Conservation (phyloP, 352 stramenopile species). For the Globisporangium parvum region DNA sequence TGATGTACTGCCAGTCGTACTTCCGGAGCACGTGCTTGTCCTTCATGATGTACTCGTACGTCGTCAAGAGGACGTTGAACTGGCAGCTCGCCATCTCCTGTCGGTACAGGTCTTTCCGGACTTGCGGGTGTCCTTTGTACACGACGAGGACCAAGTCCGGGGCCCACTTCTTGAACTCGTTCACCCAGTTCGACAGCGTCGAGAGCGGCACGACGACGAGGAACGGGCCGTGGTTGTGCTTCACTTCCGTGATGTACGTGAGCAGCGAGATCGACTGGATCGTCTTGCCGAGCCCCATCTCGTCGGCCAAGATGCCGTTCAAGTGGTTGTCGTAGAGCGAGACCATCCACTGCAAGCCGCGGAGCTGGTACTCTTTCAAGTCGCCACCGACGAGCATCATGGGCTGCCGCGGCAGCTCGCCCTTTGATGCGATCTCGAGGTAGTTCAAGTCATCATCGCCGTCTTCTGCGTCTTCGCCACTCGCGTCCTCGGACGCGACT, state of each 20-base stretch:
- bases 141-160: conserved; percentile 96
- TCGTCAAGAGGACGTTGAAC: conserved; percentile 92
- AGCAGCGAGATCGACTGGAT: conserved; percentile 85
- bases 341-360: conserved; percentile 99
- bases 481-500: conserved; percentile 6
- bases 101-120: conserved; percentile 75
- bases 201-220: conserved; percentile 97
- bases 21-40: conserved; percentile 87
- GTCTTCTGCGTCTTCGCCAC: conserved; percentile 28
- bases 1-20: conserved; percentile 91
- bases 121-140: conserved; percentile 88
- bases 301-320: conserved; percentile 98
- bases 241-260: conserved; percentile 79
- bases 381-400: conserved; percentile 94
- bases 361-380: conserved; percentile 98
- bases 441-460: conserved; percentile 80
- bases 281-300: conserved; percentile 91
- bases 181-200: conserved; percentile 93
- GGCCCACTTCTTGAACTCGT: conserved; percentile 94
- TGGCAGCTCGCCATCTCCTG: conserved; percentile 82
- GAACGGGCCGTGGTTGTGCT: conserved; percentile 92
- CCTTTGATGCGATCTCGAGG: conserved; percentile 78
- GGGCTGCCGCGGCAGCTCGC: conserved; percentile 88
- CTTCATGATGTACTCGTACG: conserved; percentile 93
- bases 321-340: conserved; percentile 97